These are phyloP conservation scores for Hortiboletus flavorubellus DNA, from an alignment of 768 basidiomycete species.

Conservation along the genomic window DNA sequence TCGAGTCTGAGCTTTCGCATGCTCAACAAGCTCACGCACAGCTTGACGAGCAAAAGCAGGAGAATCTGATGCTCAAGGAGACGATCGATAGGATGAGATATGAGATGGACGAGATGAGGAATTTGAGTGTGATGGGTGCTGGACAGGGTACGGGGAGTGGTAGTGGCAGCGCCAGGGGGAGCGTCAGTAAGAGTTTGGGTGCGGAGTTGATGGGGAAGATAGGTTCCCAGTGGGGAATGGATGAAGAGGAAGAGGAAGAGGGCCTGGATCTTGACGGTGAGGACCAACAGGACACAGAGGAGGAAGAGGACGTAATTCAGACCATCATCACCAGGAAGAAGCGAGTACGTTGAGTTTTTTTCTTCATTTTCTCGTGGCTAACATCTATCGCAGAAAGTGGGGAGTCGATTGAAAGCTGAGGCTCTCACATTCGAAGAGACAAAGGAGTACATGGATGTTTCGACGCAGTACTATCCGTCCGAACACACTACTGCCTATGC, in stretches of 20 bases:
- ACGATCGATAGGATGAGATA: conserved; percentile 94
- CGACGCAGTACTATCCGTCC: conserved; percentile 63
- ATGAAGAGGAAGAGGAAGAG: conserved; percentile 41
- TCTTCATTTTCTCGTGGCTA: conserved; percentile 10
- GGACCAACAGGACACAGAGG: conserved; percentile 55
- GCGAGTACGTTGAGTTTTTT: conserved; percentile 43
- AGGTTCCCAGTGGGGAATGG: conserved; percentile 43
- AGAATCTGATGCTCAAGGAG: conserved; percentile 90
- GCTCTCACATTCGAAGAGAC: conserved; percentile 50
- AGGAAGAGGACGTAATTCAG: conserved; percentile 66
- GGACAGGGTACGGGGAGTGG: conserved; percentile 40
- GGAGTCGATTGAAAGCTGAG: conserved; percentile 51
- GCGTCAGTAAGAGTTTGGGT: conserved; percentile 70
- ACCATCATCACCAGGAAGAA: conserved; percentile 87
- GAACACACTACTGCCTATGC: conserved; percentile 45
- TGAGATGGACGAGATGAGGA: conserved; percentile 90
- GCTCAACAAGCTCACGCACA: conserved; percentile 71
- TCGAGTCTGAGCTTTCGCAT: conserved; percentile 68
- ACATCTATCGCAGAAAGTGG: conserved; percentile 53
- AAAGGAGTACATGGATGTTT: conserved; percentile 74
- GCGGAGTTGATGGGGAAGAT: conserved; percentile 68
- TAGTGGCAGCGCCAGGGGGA: conserved; percentile 48
- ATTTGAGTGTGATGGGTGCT: conserved; percentile 34
- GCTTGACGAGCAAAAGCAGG: conserved; percentile 91
- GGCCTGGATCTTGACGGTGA: conserved; percentile 36